phyloP scores from a whole-genome alignment of 2,329 filamentous ascomycete genomes.

The Aspergillus sp. region DNA sequence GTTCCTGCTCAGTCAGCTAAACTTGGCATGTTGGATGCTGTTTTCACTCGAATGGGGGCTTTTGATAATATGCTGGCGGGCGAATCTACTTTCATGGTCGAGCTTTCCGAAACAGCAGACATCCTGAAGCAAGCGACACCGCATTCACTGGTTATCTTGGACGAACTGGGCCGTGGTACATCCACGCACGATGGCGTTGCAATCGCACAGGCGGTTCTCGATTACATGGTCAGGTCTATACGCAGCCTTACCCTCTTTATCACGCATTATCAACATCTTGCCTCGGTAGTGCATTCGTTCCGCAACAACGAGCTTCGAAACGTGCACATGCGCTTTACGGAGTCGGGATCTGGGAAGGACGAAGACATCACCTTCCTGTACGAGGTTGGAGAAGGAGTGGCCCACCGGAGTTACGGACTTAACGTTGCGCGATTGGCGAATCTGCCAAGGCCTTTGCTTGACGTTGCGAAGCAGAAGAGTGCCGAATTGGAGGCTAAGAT shows the following conservation, averaged over 20 bases:
- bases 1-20: conserved; percentile 75
- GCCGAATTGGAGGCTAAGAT: conserved; percentile 75
- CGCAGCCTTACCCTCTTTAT: conserved; percentile 88
- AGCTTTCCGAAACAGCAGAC: conserved; percentile 85
- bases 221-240: conserved; percentile 74
- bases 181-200: conserved; percentile 95
- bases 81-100: conserved; percentile 97
- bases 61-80: conserved; percentile 94
- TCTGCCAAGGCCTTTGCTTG: conserved; percentile 73
- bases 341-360: conserved; percentile 53
- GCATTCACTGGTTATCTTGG: conserved; percentile 82
- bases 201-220: conserved; percentile 87
- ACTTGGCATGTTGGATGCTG: conserved; percentile 83
- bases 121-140: conserved; percentile 88
- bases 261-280: conserved; percentile 91
- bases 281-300: conserved; percentile 70
- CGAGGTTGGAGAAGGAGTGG: conserved; percentile 85
- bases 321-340: conserved; percentile 89
- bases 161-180: conserved; percentile 91
- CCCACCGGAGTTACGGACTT: conserved; percentile 88
- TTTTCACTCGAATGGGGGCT: conserved; percentile 94
- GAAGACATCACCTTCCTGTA: conserved; percentile 93
- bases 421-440: conserved; percentile 88
- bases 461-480: conserved; percentile 77
- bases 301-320: conserved; percentile 68